These are phyloP conservation scores for Paraphoma chrysanthemicola DNA, from an alignment of 2,329 filamentous ascomycete species.

Conservation along the genomic window DNA sequence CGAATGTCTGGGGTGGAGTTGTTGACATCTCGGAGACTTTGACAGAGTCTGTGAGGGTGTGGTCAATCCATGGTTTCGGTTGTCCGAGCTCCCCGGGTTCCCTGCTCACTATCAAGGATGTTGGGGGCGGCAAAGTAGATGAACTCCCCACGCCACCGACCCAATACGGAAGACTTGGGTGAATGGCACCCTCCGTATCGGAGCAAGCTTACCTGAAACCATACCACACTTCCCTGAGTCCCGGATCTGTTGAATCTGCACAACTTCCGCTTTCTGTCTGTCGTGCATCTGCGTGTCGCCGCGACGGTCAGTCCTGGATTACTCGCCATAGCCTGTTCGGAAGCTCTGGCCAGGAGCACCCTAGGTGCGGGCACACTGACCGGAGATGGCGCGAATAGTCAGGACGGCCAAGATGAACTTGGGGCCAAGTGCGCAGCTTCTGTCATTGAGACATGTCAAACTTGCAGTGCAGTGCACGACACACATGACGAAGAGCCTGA, in stretches of 20 bases:
- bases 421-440: slow-evolving; percentile 20
- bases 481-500: neutral
- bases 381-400: slow-evolving; percentile 1
- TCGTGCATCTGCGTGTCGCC: slow-evolving; percentile 12
- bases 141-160: slow-evolving; percentile 16
- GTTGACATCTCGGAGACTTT: slow-evolving; percentile 12
- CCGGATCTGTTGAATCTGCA: slow-evolving; percentile 18
- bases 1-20: slow-evolving; percentile 18
- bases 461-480: too few species aligned
- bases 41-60: slow-evolving; percentile 11
- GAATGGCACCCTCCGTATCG: slow-evolving; percentile 12
- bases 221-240: slow-evolving; percentile 6
- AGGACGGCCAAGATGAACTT: slow-evolving; percentile 21
- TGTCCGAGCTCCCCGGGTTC: slow-evolving; percentile 24
- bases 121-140: slow-evolving; percentile 20
- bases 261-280: slow-evolving; percentile 21
- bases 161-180: slow-evolving; percentile 14
- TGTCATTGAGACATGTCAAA: slow-evolving; percentile 10
- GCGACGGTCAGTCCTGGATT: neutral
- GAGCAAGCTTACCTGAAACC: slow-evolving; percentile 7
- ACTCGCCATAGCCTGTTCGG: neutral
- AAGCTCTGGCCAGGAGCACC: slow-evolving; percentile 3
- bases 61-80: slow-evolving; percentile 16
- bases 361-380: slow-evolving; percentile 4
- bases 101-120: slow-evolving; percentile 19